Conservation (phyloP, 1,284 basidiomycete species). For the Papiliotrema fonsecae region DNA sequence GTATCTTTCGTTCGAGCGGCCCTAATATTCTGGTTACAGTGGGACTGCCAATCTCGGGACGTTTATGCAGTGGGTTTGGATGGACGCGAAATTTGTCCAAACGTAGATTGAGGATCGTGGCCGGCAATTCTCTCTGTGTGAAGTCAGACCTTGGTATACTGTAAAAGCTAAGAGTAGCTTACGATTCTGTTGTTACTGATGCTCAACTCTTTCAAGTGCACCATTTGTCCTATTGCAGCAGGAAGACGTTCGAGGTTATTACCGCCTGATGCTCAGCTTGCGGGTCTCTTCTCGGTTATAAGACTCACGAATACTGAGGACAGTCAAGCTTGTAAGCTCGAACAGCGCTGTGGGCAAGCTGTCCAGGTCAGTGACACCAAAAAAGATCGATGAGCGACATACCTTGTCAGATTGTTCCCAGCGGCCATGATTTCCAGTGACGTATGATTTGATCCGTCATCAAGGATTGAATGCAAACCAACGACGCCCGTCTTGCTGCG, state of each 20-base stretch:
- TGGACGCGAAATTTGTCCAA: conserved; percentile 22
- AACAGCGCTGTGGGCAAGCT: conserved; percentile 46
- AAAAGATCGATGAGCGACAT: conserved; percentile 6
- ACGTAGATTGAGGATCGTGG: conserved; percentile 37
- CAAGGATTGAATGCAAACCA: background rate
- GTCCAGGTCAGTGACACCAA: background rate
- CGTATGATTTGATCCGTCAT: background rate
- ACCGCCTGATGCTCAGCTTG: conserved; percentile 19
- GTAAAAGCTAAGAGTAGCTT: conserved; percentile 8
- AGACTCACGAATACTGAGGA: conserved; percentile 34
- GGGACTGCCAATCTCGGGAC: background rate
- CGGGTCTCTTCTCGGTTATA: background rate
- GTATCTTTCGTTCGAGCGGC: background rate
- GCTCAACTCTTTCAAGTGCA: conserved; percentile 41
- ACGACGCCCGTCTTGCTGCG: conserved; percentile 32
- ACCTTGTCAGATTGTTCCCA: conserved; percentile 35
- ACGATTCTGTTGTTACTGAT: conserved; percentile 46
- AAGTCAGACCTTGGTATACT: background rate
- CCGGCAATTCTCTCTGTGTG: conserved; percentile 38
- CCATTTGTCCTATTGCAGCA: conserved; percentile 42
- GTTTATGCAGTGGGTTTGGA: conserved; percentile 24
- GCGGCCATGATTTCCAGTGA: conserved; percentile 18
- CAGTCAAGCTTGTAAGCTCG: conserved; percentile 40
- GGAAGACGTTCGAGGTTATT: conserved; percentile 40
- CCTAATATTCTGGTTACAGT: conserved; percentile 6